These are phyloP conservation scores for Zygotorulaspora sp. DNA, from an alignment of 805 yeast genomes.

Conservation along the genomic window DNA sequence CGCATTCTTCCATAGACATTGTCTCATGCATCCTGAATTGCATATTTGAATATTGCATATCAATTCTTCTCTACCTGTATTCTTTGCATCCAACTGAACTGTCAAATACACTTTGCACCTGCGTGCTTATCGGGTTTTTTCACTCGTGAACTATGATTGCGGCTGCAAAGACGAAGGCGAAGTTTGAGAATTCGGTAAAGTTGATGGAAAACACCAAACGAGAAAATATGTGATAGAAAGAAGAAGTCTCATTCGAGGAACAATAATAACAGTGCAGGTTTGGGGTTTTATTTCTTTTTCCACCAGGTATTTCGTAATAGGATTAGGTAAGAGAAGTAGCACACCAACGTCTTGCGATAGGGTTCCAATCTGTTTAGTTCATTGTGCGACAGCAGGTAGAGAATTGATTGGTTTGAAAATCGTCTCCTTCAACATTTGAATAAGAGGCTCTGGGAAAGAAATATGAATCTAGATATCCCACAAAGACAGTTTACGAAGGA, in stretches of 20 bases:
- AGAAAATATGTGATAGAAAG: background rate
- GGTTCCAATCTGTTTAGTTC: background rate
- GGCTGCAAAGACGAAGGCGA: background rate
- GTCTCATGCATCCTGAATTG: no score
- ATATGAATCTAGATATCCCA: conserved; percentile 30
- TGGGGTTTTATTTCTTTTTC: conserved; percentile 2
- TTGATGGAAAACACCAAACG: conserved; percentile 1
- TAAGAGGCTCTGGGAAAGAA: background rate
- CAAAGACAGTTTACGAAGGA: conserved; percentile 34
- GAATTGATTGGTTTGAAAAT: background rate
- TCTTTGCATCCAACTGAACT: no score
- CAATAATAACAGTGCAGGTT: background rate
- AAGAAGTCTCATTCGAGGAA: background rate
- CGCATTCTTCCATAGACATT: no score
- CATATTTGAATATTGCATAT: no score
- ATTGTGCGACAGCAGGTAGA: background rate
- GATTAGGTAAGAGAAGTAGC: background rate
- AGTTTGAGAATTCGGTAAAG: conserved; percentile 2
- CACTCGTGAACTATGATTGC: background rate
- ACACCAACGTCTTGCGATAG: background rate
- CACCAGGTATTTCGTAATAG: background rate
- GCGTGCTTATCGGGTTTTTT: conserved; percentile 1
- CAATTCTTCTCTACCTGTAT: no score
- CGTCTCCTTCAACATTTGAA: background rate
- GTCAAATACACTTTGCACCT: no score